Percentiles rank a stretch among this genome's conserved stretches.
Conservation (phyloP, 192 early-diverging fungal species). For the Nowakowskiella sp. region DNA sequence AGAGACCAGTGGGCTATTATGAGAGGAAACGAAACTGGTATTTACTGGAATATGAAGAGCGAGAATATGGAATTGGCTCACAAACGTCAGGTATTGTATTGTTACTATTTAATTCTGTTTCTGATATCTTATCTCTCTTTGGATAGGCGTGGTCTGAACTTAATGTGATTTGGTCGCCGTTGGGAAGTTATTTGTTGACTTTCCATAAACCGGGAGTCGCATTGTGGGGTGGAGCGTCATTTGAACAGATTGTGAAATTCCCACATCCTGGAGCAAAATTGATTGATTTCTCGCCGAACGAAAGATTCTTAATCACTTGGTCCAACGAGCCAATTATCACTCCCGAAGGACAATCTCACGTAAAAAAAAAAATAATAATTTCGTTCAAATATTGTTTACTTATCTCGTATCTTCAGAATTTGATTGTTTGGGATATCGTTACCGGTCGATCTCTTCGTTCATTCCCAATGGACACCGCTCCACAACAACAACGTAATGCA, state of each 20-base stretch:
- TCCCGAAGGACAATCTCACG: conserved; percentile 57
- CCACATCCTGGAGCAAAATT: conserved; percentile 83
- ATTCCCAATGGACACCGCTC: conserved; percentile 57
- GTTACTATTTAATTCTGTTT: background rate
- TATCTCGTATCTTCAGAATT: conserved; percentile 18
- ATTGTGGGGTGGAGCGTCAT: conserved; percentile 91
- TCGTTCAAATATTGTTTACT: background rate
- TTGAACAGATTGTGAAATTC: conserved; percentile 85
- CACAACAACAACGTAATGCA: conserved; percentile 33
- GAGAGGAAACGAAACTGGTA: conserved; percentile 70
- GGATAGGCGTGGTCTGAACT: conserved; percentile 87
- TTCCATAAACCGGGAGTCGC: conserved; percentile 90
- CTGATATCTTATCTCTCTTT: conserved; percentile 14
- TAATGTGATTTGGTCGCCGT: conserved; percentile 90
- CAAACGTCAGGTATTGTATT: conserved; percentile 29
- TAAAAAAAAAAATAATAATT: conserved; percentile 18
- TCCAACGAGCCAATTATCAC: conserved; percentile 75
- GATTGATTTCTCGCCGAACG: conserved; percentile 91
- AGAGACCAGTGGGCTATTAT: conserved; percentile 91
- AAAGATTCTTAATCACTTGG: conserved; percentile 88
- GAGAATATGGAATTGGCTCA: conserved; percentile 74
- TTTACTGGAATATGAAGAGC: conserved; percentile 84
- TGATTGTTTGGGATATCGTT: conserved; percentile 84
- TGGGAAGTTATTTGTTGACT: conserved; percentile 87
- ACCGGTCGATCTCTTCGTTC: conserved; percentile 82